A percentile compares a stretch with the other conserved stretches of the same genome.
Evolutionary conservation across 1,284 basidiomycete genomes (phyloP).

Genomic region (Omphalotus olearius): DNA sequence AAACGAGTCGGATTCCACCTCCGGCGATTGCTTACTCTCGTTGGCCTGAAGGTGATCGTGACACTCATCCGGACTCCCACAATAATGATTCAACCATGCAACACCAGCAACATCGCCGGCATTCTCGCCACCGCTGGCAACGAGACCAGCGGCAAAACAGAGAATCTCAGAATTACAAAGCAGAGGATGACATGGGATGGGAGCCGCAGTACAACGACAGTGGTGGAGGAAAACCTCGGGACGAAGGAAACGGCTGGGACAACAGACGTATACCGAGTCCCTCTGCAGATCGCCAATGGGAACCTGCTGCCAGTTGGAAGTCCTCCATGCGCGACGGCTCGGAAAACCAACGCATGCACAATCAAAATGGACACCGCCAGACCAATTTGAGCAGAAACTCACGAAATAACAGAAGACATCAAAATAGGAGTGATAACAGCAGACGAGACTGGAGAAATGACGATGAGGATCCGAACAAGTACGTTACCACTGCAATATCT

Average conservation of each 20-base stretch:
- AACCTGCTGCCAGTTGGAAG: conserved; percentile 60
- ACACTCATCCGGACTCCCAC: conserved; percentile 26
- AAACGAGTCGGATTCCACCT: conserved; percentile 32
- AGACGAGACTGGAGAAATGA: conserved; percentile 61
- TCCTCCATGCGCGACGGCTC: conserved; percentile 32
- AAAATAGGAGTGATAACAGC: conserved; percentile 30
- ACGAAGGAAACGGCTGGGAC: conserved; percentile 24
- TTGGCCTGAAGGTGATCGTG: conserved; percentile 40
- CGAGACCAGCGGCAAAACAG: conserved; percentile 33
- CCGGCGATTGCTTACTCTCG: conserved; percentile 36
- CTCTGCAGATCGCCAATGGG: conserved; percentile 52
- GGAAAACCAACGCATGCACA: conserved; percentile 23
- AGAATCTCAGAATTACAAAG: conserved; percentile 22
- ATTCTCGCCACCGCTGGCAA: conserved; percentile 25
- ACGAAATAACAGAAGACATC: conserved; percentile 32
- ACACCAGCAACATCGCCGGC: conserved; percentile 1
- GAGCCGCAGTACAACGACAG: conserved; percentile 28
- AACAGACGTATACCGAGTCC: conserved; percentile 20
- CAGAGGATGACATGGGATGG: conserved; percentile 40
- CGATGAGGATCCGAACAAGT: conserved; percentile 71
- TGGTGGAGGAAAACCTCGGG: conserved; percentile 29
- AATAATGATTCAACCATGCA: conserved; percentile 10
- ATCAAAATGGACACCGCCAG: conserved; percentile 35
- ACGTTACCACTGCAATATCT: conserved; percentile 22
- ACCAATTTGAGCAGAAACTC: conserved; percentile 30